Conservation (phyloP, 2,329 filamentous ascomycete genomes). For the Aspergillus fumigatus region DNA sequence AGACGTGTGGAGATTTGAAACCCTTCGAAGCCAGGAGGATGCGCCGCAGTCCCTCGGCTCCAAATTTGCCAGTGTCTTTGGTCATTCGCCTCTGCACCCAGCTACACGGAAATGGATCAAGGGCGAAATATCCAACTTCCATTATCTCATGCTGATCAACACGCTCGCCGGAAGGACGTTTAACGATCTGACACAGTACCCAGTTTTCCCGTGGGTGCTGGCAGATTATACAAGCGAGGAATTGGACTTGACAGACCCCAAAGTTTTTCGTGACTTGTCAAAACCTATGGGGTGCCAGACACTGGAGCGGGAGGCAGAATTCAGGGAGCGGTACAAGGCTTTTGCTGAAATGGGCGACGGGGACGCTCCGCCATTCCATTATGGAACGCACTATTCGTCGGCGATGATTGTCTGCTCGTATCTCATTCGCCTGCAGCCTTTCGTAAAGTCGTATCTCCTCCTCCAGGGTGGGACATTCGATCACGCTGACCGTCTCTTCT, state of each 20-base stretch:
- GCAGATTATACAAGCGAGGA: slow-evolving; percentile 95
- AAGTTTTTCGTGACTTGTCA: slow-evolving; percentile 81
- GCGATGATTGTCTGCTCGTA: slow-evolving; percentile 99
- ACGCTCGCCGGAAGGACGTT: slow-evolving; percentile 96
- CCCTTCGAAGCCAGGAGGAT: slow-evolving; percentile 65
- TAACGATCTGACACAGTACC: slow-evolving; percentile 96
- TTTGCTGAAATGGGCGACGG: slow-evolving; percentile 85
- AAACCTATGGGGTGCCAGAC: slow-evolving; percentile 97
- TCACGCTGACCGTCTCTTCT: slow-evolving; percentile 91
- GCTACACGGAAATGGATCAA: slow-evolving; percentile 85
- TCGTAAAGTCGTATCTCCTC: slow-evolving; percentile 90
- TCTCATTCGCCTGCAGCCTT: slow-evolving; percentile 88
- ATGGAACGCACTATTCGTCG: slow-evolving; percentile 97
- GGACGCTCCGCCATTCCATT: slow-evolving; percentile 78
- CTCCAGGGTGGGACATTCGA: slow-evolving; percentile 96
- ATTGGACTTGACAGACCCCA: slow-evolving; percentile 77
- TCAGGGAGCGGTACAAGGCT: slow-evolving; percentile 77
- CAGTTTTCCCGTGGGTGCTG: slow-evolving; percentile 95
- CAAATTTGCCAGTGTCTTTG: slow-evolving; percentile 90
- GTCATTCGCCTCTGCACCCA: slow-evolving; percentile 73
- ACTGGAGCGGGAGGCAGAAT: slow-evolving; percentile 67
- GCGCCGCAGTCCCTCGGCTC: slow-evolving; percentile 68
- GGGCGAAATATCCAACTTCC: slow-evolving; percentile 96
- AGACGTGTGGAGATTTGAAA: slow-evolving; percentile 87
- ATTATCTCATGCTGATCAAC: slow-evolving; percentile 97